A percentile compares a stretch with the other conserved stretches of the same genome.
phyloP scores from a whole-genome alignment of 495 filamentous ascomycete genomes.

The Trichoderma gamsii region DNA sequence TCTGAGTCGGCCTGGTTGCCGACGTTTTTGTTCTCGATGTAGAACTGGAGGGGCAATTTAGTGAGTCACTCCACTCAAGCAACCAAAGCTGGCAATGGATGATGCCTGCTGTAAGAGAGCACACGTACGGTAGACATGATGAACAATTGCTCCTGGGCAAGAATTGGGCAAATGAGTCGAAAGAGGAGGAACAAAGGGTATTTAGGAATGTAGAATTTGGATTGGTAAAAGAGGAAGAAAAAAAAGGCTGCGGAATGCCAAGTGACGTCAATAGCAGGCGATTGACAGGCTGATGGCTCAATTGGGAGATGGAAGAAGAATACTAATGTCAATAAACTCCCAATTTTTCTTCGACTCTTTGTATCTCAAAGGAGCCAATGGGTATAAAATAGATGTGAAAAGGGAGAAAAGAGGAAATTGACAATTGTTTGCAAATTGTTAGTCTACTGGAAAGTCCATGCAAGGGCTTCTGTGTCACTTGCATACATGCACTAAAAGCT shows the following conservation, averaged over 20 bases:
- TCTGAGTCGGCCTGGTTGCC: slow-evolving; percentile 75
- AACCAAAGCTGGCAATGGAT: background rate
- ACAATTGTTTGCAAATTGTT: too few species aligned
- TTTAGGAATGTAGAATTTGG: background rate
- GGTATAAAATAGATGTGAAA: background rate
- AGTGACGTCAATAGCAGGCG: slow-evolving; percentile 5
- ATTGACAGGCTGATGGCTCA: background rate
- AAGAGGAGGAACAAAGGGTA: background rate
- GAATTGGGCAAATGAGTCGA: background rate
- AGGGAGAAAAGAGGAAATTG: too few species aligned
- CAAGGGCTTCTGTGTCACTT: too few species aligned
- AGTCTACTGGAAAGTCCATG: too few species aligned
- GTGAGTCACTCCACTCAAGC: background rate
- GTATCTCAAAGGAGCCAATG: too few species aligned
- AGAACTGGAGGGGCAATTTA: slow-evolving; percentile 46
- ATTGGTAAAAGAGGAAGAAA: background rate
- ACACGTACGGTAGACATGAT: slow-evolving; percentile 8
- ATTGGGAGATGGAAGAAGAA: background rate
- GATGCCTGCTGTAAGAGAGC: background rate
- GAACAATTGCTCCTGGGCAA: background rate
- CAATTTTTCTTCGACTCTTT: background rate
- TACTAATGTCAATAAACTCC: background rate
- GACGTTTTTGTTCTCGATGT: slow-evolving; percentile 82
- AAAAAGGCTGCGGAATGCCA: background rate
- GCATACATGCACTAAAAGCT: background rate